Evolutionary conservation across 495 filamentous ascomycete species (phyloP), one percentile per base, ranked within the genome.

Genomic region (Aspergillus diversus): DNA sequence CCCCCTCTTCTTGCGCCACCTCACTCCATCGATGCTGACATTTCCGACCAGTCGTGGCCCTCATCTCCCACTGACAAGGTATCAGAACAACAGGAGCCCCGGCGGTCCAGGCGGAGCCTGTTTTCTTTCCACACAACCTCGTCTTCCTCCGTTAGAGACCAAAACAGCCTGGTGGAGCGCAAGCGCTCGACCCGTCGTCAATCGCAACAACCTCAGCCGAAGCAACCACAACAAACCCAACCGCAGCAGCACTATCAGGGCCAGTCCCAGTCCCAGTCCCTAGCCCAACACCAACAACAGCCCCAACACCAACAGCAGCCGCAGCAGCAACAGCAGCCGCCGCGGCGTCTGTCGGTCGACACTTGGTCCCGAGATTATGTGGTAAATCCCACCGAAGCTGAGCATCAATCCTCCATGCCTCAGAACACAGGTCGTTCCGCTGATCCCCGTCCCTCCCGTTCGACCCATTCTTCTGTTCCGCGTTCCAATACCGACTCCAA

Each of bases 401-500:
- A 66, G 63, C 69, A 68, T 72, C 73, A 62, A 64, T 66, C 67
- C 33, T 59, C 64, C 48, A 70, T 70, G 65, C 68, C 62, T 57
- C 65, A 67, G 57, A 64, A 53, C 57, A 43, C 67, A 60, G 34
- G 60, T 33, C 52, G 59, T 35, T 42, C 51, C 7, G 43, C 61
- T 43, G 52, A 68, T 34, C 51, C 63, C 31, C 68, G 61, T 35
- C 62, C 61, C 11, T 54, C 69, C 37, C 64, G 60, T 35, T 65
- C 67, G 27, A 55, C 65, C 52, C 59, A 65, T 52, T 43, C 64
- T 1, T 59, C 66, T 3, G 64, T 76, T 11, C 68, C 69, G 33
- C 74, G 73, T 21, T 68, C 73, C 55, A 71, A 60, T 54, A 74
- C 76, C 61, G 74, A 78, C 47, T 56, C 69, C 15, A 66, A 61